Evolutionary conservation across 257 asterid species (phyloP).

Genomic region (Fraxinus excelsior): DNA sequence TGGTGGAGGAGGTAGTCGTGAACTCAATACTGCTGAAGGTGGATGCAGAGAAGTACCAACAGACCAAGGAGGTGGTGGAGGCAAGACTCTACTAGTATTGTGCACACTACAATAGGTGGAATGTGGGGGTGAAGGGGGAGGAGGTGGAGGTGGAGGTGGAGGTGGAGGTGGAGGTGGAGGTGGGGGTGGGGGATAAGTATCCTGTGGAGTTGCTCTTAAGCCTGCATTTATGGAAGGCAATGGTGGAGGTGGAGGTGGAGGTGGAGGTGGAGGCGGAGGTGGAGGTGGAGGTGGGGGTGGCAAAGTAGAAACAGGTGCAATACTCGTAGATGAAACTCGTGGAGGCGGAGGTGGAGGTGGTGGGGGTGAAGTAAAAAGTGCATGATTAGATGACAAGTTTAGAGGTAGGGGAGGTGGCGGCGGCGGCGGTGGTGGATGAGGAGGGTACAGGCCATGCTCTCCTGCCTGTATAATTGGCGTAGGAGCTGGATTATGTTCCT

Average conservation of each 20-base stretch:
- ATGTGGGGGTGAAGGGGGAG: constrained; percentile 38
- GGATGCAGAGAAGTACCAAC: constrained; percentile 21
- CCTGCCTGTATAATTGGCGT: constrained; percentile 12
- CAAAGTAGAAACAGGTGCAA: constrained; percentile 13
- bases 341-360: constrained; percentile 23
- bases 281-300: constrained; percentile 29
- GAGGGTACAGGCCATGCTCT: constrained; percentile 13
- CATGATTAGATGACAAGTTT: not conserved
- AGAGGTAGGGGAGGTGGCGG: constrained; percentile 15
- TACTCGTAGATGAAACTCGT: constrained; percentile 3
- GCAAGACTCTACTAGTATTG: constrained; percentile 33
- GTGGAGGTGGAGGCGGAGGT: constrained; percentile 20
- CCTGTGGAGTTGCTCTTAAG: constrained; percentile 24
- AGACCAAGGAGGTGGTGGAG: constrained; percentile 54
- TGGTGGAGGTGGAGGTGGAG: constrained; percentile 24
- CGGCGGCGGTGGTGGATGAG: constrained; percentile 13
- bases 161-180: constrained; percentile 37
- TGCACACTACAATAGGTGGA: constrained; percentile 32
- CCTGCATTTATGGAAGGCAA: constrained; percentile 21
- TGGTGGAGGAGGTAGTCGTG: constrained; percentile 15
- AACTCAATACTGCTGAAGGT: constrained; percentile 29
- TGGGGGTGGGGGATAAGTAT: constrained; percentile 23
- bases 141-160: constrained; percentile 26
- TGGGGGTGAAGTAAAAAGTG: not conserved
- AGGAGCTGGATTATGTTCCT: constrained; percentile 33